Percentiles rank a stretch among this genome's conserved stretches.
Evolutionary conservation across 805 yeast species (phyloP).

Genomic region (Scheffersomyces ergatensis): DNA sequence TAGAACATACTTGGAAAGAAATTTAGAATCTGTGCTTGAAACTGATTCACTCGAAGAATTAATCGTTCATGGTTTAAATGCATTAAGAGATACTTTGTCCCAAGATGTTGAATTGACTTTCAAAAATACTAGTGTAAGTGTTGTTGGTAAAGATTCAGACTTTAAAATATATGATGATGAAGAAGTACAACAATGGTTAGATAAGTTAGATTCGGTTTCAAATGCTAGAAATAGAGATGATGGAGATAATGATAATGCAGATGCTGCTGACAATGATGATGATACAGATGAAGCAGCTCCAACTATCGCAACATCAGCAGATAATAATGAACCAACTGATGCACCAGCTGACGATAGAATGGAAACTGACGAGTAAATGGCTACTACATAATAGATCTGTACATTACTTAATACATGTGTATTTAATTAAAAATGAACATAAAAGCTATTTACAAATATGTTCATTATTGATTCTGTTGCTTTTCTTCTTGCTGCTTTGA

Average conservation of each 20-base stretch:
- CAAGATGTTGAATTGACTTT: conserved; percentile 89
- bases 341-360: conserved; percentile 27
- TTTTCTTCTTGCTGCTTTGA: conserved; percentile 24
- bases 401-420: neutral
- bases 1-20: conserved; percentile 90
- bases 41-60: conserved; percentile 66
- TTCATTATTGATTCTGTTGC: conserved; percentile 2
- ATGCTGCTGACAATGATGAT: conserved; percentile 10
- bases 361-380: conserved; percentile 36
- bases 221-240: conserved; percentile 52
- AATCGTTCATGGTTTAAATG: conserved; percentile 81
- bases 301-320: conserved; percentile 6
- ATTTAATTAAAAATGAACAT: neutral
- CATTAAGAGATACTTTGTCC: conserved; percentile 88
- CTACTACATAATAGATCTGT: conserved; percentile 3
- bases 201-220: conserved; percentile 63
- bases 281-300: conserved; percentile 7
- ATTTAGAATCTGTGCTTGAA: conserved; percentile 63
- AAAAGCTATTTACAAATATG: conserved; percentile 1
- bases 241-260: conserved; percentile 29
- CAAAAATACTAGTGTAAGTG: conserved; percentile 85
- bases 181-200: conserved; percentile 79
- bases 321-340: conserved; percentile 4
- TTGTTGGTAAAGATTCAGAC: conserved; percentile 79
- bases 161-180: conserved; percentile 86